A percentile compares a stretch with the other conserved stretches of the same genome.
These are phyloP conservation scores for Brasenia schreberi DNA, from an alignment of 164 flowering plant genomes.

Conservation along the genomic window DNA sequence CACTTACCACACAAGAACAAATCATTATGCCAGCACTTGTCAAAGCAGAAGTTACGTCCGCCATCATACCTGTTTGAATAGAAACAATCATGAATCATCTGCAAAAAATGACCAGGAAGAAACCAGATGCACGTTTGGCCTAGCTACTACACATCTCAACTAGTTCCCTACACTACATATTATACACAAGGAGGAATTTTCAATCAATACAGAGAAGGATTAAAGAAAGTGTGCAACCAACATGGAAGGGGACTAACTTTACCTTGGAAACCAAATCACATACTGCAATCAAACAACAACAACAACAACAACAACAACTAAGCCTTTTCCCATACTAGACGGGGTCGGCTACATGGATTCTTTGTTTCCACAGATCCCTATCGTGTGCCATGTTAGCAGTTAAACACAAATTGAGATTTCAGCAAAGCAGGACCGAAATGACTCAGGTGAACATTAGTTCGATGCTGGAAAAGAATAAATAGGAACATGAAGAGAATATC, in stretches of 20 bases:
- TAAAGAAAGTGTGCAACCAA: no score
- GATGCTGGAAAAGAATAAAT: neutral
- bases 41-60: constrained; percentile 60
- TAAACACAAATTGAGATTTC: no score
- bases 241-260: no score
- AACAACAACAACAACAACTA: no score
- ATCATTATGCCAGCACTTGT: constrained; percentile 53
- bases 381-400: no score
- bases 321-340: no score
- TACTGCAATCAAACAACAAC: no score
- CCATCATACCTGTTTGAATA: constrained; percentile 68
- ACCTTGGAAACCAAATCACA: no score
- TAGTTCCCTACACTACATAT: neutral
- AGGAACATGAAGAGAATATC: constrained; percentile 6
- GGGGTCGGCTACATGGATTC: no score
- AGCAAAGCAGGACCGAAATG: neutral
- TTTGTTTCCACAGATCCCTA: no score
- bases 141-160: neutral
- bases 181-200: no score
- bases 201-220: no score
- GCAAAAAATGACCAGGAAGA: neutral
- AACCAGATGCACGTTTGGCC: neutral
- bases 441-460: neutral
- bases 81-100: neutral
- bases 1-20: constrained; percentile 89